A percentile compares a stretch with the other conserved stretches of the same genome.
Conservation (phyloP, 305 asterid genomes). For the Stenogyne calaminthoides region DNA sequence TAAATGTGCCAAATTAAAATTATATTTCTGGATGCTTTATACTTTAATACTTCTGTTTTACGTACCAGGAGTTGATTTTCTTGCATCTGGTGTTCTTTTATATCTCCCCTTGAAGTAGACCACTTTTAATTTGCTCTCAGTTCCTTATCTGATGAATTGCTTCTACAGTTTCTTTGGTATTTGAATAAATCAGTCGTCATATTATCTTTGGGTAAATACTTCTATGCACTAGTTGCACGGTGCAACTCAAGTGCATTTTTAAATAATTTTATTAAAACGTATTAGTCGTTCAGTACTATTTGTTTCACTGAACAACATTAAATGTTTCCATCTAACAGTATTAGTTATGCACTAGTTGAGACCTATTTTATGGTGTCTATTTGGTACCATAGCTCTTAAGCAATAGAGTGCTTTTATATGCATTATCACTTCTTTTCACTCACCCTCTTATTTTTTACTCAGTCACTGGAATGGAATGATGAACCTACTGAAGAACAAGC, state of each 20-base stretch:
- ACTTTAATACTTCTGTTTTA: neutral
- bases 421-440: slow-evolving; percentile 8
- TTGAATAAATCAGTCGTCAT: no score
- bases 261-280: no score
- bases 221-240: no score
- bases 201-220: no score
- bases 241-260: no score
- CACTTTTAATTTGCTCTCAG: neutral
- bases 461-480: slow-evolving; percentile 94
- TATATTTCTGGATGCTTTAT: neutral
- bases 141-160: neutral
- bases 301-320: no score
- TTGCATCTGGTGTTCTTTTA: neutral
- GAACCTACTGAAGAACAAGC: slow-evolving; percentile 79
- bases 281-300: no score
- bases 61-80: neutral
- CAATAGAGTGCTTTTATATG: neutral
- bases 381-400: neutral
- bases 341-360: no score
- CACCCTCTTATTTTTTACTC: slow-evolving; percentile 20
- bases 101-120: neutral
- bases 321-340: no score
- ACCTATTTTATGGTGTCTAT: neutral
- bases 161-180: neutral
- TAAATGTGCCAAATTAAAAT: no score